Conservation (phyloP, 176 grass and related monocot genomes). For the Musa beccarii region DNA sequence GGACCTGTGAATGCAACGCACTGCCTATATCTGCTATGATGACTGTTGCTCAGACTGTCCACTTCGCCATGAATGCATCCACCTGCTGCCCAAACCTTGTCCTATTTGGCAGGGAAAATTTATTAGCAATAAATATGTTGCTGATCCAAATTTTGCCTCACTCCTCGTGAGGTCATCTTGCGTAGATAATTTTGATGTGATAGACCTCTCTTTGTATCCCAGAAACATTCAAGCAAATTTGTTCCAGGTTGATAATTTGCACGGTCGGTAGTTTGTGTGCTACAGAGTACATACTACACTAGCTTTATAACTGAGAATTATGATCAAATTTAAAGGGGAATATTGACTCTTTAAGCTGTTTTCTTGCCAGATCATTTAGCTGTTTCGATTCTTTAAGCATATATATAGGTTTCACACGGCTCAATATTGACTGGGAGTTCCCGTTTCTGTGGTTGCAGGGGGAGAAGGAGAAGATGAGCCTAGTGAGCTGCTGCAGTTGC, state of each 20-base stretch:
- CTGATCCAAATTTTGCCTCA: not conserved
- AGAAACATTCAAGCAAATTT: no score
- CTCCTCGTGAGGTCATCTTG: not conserved
- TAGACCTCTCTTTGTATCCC: no score
- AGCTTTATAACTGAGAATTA: no score
- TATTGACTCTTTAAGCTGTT: no score
- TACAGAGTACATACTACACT: no score
- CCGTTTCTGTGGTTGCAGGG: slow-evolving; percentile 25
- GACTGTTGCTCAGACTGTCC: not conserved
- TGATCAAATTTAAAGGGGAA: no score
- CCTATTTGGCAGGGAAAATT: not conserved
- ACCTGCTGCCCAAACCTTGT: not conserved
- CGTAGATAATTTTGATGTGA: no score
- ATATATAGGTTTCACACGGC: not conserved
- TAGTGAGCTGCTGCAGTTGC: slow-evolving; percentile 58
- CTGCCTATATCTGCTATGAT: not conserved
- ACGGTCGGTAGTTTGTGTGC: no score
- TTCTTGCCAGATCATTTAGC: not conserved
- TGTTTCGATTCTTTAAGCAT: not conserved
- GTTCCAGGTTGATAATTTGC: no score
- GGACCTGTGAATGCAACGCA: not conserved
- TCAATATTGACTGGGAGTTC: slow-evolving; percentile 2
- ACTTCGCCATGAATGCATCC: not conserved
- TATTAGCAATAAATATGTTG: not conserved
- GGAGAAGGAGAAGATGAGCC: slow-evolving; percentile 25